These are phyloP conservation scores for Alternaria metachromatica DNA, from an alignment of 2,329 filamentous ascomycete genomes.

Conservation along the genomic window DNA sequence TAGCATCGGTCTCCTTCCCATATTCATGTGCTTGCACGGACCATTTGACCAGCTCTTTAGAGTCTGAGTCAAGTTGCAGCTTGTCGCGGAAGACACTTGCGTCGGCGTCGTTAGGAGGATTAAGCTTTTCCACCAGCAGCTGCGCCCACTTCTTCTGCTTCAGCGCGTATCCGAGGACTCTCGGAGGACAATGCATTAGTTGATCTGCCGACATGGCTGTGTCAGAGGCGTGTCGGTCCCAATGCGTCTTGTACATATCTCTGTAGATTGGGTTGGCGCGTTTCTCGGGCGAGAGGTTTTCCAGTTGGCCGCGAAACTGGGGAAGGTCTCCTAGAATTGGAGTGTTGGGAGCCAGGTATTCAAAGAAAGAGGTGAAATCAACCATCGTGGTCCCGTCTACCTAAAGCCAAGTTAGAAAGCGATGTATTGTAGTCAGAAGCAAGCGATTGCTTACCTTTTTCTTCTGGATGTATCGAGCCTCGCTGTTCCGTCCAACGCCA, in stretches of 20 bases:
- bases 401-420: neutral
- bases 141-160: neutral
- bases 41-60: neutral
- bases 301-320: neutral
- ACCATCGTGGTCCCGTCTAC: neutral
- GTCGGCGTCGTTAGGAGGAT: neutral
- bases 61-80: neutral
- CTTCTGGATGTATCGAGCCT: neutral
- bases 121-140: neutral
- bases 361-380: neutral
- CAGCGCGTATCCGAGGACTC: neutral
- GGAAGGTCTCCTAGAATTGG: neutral
- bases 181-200: neutral
- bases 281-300: neutral
- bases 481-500: neutral
- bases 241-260: neutral
- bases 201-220: neutral
- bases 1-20: neutral
- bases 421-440: neutral
- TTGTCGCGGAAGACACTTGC: neutral
- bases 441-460: neutral
- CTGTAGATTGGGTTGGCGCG: neutral
- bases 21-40: neutral
- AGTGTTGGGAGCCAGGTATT: accelerated
- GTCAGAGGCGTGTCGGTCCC: neutral